Percentiles rank a stretch among this genome's conserved stretches.
These are phyloP conservation scores for Xylaria multiplex DNA, from an alignment of 2,329 filamentous ascomycete genomes.

Conservation along the genomic window DNA sequence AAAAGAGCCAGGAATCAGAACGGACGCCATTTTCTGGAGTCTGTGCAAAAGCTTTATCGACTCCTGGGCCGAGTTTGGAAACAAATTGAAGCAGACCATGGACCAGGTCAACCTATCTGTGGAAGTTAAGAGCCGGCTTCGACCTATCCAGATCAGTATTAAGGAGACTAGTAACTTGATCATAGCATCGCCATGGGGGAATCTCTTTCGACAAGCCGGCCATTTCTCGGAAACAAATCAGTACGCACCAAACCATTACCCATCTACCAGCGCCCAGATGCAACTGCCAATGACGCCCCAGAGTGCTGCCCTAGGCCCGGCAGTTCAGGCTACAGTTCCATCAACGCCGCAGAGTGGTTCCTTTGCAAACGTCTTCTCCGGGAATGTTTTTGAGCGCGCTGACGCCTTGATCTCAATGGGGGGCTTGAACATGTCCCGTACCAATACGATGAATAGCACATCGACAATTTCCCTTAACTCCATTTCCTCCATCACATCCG, in stretches of 20 bases:
- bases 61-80: constrained; percentile 74
- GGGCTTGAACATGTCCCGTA: constrained; percentile 67
- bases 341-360: constrained; percentile 71
- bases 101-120: constrained; percentile 64
- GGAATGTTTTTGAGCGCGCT: constrained; percentile 69
- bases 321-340: constrained; percentile 88
- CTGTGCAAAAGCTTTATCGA: constrained; percentile 80
- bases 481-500: constrained; percentile 46
- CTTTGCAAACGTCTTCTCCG: constrained; percentile 64
- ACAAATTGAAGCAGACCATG: constrained; percentile 65
- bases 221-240: constrained; percentile 42
- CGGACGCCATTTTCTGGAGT: constrained; percentile 70
- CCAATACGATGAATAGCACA: constrained; percentile 54
- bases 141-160: constrained; percentile 82
- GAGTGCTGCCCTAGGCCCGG: constrained; percentile 87
- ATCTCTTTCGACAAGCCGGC: constrained; percentile 53
- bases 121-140: constrained; percentile 78
- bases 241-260: constrained; percentile 50
- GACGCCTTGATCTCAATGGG: constrained; percentile 67
- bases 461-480: constrained; percentile 51
- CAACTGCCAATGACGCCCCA: constrained; percentile 84
- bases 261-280: constrained; percentile 47
- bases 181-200: constrained; percentile 66
- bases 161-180: constrained; percentile 83
- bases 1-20: constrained; percentile 81